Percentiles rank a stretch among this genome's conserved stretches.
Evolutionary conservation across 2,329 filamentous ascomycete species (phyloP).

Genomic region (Fusarium falciforme): DNA sequence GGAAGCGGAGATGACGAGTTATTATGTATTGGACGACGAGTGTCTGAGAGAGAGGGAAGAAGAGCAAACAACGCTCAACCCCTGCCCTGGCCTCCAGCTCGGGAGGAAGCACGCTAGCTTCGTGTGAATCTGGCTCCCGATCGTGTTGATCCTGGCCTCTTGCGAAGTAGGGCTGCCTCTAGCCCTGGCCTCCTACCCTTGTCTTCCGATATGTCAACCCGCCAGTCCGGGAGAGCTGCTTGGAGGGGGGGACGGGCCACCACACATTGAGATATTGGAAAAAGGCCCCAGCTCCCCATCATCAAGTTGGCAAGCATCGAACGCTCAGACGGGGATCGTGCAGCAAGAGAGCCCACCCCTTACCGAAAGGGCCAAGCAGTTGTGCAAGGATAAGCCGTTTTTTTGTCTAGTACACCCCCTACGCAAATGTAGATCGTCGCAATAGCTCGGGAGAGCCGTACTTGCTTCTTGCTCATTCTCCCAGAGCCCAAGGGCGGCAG

Average conservation of each 20-base stretch:
- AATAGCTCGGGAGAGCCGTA: neutral
- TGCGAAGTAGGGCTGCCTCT: conserved; percentile 20
- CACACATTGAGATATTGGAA: neutral
- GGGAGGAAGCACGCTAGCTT: neutral
- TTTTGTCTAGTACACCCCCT: neutral
- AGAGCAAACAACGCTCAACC: neutral
- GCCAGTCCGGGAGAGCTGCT: conserved; percentile 14
- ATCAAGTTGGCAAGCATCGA: neutral
- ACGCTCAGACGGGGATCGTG: conserved; percentile 29
- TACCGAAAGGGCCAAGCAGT: neutral
- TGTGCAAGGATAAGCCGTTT: neutral
- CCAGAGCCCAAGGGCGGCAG: conserved; percentile 20
- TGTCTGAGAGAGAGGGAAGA: neutral
- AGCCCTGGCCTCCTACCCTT: neutral
- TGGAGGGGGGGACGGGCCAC: neutral
- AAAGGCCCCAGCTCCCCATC: neutral
- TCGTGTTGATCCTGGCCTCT: conserved; percentile 31
- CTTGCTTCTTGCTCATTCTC: conserved; percentile 9
- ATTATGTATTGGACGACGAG: conserved; percentile 23
- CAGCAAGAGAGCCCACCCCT: neutral
- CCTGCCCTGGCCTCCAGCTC: neutral
- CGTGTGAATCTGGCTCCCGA: conserved; percentile 14
- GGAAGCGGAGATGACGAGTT: conserved; percentile 25
- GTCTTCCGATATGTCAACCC: conserved; percentile 31
- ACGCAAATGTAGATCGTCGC: conserved; percentile 23